Evolutionary conservation across 2,329 filamentous ascomycete species (phyloP), one percentile per base, ranked within the genome.

Genomic region (Exophiala lecanii-corni): DNA sequence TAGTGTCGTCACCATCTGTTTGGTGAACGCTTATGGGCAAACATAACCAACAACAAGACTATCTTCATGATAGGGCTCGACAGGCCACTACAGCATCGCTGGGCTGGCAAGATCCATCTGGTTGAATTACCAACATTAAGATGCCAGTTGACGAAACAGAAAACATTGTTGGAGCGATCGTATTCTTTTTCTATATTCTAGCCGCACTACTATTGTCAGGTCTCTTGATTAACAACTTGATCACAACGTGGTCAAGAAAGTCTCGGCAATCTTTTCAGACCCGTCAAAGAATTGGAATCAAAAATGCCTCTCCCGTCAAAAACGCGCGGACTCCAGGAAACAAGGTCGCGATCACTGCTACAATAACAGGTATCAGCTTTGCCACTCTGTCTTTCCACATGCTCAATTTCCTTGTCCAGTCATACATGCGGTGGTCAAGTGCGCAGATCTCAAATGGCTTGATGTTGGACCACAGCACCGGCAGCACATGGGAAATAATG

Each of bases 371-470:
- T 15, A 17, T 42, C 18, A 51, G 47, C 41, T 50, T 53, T 17
- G 41, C 37, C 2, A 26, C 37, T 3, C 42, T 49, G 16, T 50
- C 47, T 10, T 50, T 43, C 18, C 45, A 50, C 19, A 53, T 53
- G 47, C 43, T 50, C n/a, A 43, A 36, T 18, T 53, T 50, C 33
- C 39, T 53, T 16, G 38, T 48, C n/a, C 31, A 36, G 9, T 53
- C 50, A 23, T 48, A 50, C 30, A 16, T 12, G 26, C 19, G 25
- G 9, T 53, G 47, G 47, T 37, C 37, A 19, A 31, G 2, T 3
- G 19, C 9, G 13, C n/a, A n/a, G 5, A 26, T 26, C 23, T 12
- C 6, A 6, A 7, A 26, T 12, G 12, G 12, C 23, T 12, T 12
- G 17, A 36, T 38, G 12, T 32, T 13, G 5, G 15, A 20, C 26